Percentiles rank a stretch among this genome's conserved stretches.
Evolutionary conservation across 2,329 filamentous ascomycete genomes (phyloP).

Genomic region (Gyromitra esculenta): DNA sequence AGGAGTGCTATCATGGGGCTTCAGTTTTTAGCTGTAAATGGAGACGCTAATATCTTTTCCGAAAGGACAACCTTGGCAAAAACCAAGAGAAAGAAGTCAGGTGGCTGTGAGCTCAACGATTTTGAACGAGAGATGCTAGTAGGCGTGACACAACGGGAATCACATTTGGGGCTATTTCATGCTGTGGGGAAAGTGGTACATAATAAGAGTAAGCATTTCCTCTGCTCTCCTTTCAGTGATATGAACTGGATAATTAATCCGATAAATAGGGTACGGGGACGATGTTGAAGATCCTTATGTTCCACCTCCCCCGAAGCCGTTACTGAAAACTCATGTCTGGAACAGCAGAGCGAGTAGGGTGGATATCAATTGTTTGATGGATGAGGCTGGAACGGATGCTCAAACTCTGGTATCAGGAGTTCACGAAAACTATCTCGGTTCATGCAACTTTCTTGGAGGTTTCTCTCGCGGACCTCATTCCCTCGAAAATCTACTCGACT

Average conservation of each 20-base stretch:
- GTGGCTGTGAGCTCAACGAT: slow-evolving; percentile 71
- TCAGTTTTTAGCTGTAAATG: slow-evolving; percentile 73
- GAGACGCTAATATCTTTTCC: slow-evolving; percentile 37
- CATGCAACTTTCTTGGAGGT: slow-evolving; percentile 70
- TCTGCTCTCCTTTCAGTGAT: slow-evolving; percentile 48
- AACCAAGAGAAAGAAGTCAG: slow-evolving; percentile 65
- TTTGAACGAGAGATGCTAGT: slow-evolving; percentile 82
- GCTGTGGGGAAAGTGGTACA: slow-evolving; percentile 95
- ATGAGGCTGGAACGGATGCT: slow-evolving; percentile 91
- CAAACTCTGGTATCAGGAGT: slow-evolving; percentile 88
- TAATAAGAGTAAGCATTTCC: slow-evolving; percentile 78
- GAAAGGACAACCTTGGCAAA: slow-evolving; percentile 62
- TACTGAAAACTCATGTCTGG: slow-evolving; percentile 63
- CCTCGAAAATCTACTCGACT: slow-evolving; percentile 70
- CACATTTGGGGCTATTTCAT: slow-evolving; percentile 92
- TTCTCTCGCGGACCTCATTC: slow-evolving; percentile 61
- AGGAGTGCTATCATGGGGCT: slow-evolving; percentile 90
- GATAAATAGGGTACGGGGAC: slow-evolving; percentile 50
- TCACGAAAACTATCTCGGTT: slow-evolving; percentile 92
- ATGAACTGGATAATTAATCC: not conserved
- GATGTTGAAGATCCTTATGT: slow-evolving; percentile 57
- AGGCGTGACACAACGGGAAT: slow-evolving; percentile 84
- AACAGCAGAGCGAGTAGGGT: slow-evolving; percentile 48
- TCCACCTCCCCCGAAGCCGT: slow-evolving; percentile 63
- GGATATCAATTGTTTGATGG: slow-evolving; percentile 74